Evolutionary conservation across 768 basidiomycete species (phyloP).

Genomic region (Hysterangium stoloniferum): DNA sequence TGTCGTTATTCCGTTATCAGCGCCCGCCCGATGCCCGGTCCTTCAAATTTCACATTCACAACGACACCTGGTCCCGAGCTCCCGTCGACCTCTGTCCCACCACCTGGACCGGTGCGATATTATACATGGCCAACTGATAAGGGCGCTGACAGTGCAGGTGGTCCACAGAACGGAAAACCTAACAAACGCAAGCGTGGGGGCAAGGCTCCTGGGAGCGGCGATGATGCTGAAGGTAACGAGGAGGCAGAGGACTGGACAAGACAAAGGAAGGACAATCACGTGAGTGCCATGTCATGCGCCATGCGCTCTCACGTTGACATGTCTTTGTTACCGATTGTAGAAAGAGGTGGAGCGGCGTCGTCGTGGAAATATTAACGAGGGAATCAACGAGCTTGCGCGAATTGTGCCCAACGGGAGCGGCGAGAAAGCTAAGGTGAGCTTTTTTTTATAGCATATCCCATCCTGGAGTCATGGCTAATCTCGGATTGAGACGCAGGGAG

Average conservation of each 20-base stretch:
- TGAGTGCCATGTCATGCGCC: constrained; percentile 27
- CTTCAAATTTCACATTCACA: constrained; percentile 34
- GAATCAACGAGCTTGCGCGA: constrained; percentile 84
- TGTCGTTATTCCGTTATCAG: too few relatives aligned
- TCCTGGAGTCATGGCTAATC: not conserved
- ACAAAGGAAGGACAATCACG: constrained; percentile 78
- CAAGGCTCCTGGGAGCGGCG: constrained; percentile 11
- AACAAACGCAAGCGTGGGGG: constrained; percentile 5
- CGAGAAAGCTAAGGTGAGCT: constrained; percentile 41
- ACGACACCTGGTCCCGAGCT: constrained; percentile 57
- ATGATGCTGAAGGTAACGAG: constrained; percentile 23
- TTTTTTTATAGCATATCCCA: not conserved
- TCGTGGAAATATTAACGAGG: constrained; percentile 93
- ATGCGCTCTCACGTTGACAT: constrained; percentile 7
- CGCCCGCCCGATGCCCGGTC: constrained; percentile 6
- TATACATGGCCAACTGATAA: constrained; percentile 1
- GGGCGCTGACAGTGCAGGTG: constrained; percentile 36
- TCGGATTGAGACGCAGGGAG: constrained; percentile 66
- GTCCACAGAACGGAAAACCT: constrained; percentile 9
- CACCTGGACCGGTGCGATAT: constrained; percentile 2
- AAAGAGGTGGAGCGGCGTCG: constrained; percentile 98
- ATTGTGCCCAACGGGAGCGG: constrained; percentile 85
- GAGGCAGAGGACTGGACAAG: constrained; percentile 74
- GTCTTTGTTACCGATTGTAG: constrained; percentile 32
- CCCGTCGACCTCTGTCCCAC: constrained; percentile 29